Percentiles rank a stretch among this genome's conserved stretches.
Evolutionary conservation across 2,329 filamentous ascomycete genomes (phyloP).

Genomic region (Coniochaeta hoffmannii): DNA sequence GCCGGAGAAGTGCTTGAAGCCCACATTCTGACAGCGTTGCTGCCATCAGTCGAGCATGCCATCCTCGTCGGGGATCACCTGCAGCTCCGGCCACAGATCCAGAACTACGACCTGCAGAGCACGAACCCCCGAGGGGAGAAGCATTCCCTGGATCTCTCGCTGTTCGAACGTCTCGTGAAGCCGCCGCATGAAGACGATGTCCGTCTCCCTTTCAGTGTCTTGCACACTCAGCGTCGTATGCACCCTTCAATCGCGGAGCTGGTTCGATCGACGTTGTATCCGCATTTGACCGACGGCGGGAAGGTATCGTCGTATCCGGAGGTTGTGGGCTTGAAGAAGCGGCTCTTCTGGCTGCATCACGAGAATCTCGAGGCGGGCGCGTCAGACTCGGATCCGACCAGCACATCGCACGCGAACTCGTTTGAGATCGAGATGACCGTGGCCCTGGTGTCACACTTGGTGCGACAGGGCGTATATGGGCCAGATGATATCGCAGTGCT

Average conservation of each 20-base stretch:
- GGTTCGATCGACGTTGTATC: constrained; percentile 51
- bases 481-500: constrained; percentile 60
- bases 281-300: constrained; percentile 41
- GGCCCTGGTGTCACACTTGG: constrained; percentile 56
- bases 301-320: constrained; percentile 30
- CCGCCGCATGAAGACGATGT: too few relatives aligned
- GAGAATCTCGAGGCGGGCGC: constrained; percentile 35
- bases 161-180: constrained; percentile 52
- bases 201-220: too few relatives aligned
- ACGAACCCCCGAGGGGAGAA: constrained; percentile 32
- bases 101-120: constrained; percentile 39
- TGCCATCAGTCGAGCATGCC: constrained; percentile 52
- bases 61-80: constrained; percentile 59
- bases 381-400: constrained; percentile 20
- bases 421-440: constrained; percentile 59
- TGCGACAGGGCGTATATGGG: constrained; percentile 55
- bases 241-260: constrained; percentile 53
- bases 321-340: constrained; percentile 44
- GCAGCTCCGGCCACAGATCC: constrained; percentile 52
- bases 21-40: constrained; percentile 50
- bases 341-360: constrained; percentile 59
- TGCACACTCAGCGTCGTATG: constrained; percentile 60
- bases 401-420: constrained; percentile 43
- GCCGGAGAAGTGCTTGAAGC: constrained; percentile 62
- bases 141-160: constrained; percentile 48